phyloP scores from a whole-genome alignment of 2,329 filamentous ascomycete genomes.

The Acrocalymma vagum region DNA sequence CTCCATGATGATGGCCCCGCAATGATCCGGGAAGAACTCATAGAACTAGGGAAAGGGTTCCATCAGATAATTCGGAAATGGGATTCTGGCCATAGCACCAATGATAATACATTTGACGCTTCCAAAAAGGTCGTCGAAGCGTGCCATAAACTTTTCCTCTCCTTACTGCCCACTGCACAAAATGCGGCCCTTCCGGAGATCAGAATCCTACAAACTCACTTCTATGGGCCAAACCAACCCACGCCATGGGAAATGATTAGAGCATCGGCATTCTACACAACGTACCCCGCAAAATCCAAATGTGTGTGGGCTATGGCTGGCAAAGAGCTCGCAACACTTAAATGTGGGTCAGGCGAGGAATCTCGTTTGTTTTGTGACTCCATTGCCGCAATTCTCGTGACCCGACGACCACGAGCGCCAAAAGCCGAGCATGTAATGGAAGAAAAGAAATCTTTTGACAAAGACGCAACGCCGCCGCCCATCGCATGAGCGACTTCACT shows the following conservation, averaged over 20 bases:
- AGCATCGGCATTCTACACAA: conserved; percentile 53
- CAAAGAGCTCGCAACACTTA: conserved; percentile 48
- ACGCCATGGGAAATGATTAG: conserved; percentile 55
- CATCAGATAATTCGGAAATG: conserved; percentile 11
- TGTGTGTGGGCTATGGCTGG: conserved; percentile 53
- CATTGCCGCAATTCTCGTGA: too few relatives aligned
- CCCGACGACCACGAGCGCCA: too few relatives aligned
- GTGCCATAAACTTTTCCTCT: conserved; percentile 24
- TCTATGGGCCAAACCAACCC: conserved; percentile 18
- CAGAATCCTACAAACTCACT: conserved; percentile 13
- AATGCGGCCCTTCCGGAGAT: conserved; percentile 14
- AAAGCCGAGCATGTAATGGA: too few relatives aligned
- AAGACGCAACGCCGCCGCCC: too few relatives aligned
- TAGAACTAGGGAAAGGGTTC: conserved; percentile 4
- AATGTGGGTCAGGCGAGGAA: too few relatives aligned
- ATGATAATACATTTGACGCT: conserved; percentile 6
- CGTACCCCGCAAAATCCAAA: conserved; percentile 23
- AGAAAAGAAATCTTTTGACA: too few relatives aligned
- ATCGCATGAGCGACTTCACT: too few relatives aligned
- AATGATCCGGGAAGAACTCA: conserved; percentile 19
- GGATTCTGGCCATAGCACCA: conserved; percentile 6
- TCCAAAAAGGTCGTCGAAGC: conserved; percentile 21
- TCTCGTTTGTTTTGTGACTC: too few relatives aligned
- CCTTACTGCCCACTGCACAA: conserved; percentile 18
- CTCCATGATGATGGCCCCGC: conserved; percentile 3